A percentile compares a stretch with the other conserved stretches of the same genome.
Conservation (phyloP, 2,329 filamentous ascomycete genomes). For the Aspergillus transmontanensis region DNA sequence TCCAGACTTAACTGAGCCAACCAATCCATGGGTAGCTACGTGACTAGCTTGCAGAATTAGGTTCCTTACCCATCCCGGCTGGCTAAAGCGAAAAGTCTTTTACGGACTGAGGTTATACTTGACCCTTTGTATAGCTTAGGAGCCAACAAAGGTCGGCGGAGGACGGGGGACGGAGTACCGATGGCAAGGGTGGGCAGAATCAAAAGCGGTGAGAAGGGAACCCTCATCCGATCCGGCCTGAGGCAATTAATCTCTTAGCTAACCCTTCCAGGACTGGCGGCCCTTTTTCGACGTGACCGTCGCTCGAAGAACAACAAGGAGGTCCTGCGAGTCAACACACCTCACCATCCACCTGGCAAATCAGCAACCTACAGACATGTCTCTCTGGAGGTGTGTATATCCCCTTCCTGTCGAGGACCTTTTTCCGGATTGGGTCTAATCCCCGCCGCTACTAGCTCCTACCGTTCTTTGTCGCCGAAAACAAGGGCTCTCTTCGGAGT, state of each 20-base stretch:
- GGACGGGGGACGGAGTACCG: background rate
- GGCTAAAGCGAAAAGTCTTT: background rate
- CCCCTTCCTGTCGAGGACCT: background rate
- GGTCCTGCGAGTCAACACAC: background rate
- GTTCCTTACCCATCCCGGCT: background rate
- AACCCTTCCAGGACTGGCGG: background rate
- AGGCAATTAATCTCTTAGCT: background rate
- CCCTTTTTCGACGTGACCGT: background rate
- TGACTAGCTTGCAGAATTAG: background rate
- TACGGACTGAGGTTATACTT: background rate
- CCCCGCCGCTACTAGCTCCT: slow-evolving; percentile 54
- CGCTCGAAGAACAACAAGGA: background rate
- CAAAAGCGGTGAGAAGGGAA: slow-evolving; percentile 1
- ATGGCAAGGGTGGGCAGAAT: background rate
- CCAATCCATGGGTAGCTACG: background rate
- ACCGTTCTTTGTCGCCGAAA: slow-evolving; percentile 69
- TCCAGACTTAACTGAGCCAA: background rate
- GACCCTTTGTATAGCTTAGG: background rate
- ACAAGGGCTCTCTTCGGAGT: slow-evolving; percentile 72
- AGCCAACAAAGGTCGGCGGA: background rate
- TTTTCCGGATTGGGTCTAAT: background rate
- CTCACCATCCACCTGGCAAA: background rate
- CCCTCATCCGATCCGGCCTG: background rate
- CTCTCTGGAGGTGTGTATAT: slow-evolving; percentile 41
- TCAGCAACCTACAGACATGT: slow-evolving; percentile 27